Evolutionary conservation across 2,329 filamentous ascomycete species (phyloP).

Genomic region (Anthostomella pinea): DNA sequence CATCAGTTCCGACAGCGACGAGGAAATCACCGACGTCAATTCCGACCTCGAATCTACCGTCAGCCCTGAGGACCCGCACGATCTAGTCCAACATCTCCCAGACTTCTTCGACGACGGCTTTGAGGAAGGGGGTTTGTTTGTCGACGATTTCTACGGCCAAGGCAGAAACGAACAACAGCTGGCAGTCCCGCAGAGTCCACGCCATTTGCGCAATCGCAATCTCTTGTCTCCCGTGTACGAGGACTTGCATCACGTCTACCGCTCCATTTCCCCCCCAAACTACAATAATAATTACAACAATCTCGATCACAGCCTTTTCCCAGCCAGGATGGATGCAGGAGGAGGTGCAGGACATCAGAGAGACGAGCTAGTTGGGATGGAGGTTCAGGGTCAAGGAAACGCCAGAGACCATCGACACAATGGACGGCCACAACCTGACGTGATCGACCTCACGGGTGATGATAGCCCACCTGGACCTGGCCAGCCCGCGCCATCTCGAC

Average conservation of each 20-base stretch:
- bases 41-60: no score
- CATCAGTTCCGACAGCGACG: neutral
- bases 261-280: no score
- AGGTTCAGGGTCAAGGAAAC: conserved; percentile 13
- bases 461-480: conserved; percentile 9
- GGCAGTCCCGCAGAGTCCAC: no score
- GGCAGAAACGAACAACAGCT: neutral
- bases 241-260: no score
- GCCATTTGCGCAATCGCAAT: no score
- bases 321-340: conserved; percentile 3
- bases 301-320: no score
- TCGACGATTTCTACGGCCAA: conserved; percentile 11
- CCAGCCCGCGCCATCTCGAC: conserved; percentile 7
- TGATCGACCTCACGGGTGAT: conserved; percentile 30
- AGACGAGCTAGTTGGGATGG: conserved; percentile 26
- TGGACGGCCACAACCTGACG: conserved; percentile 14
- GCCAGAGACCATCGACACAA: conserved; percentile 5
- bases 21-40: neutral
- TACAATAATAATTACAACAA: no score
- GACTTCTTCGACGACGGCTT: no score
- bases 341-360: conserved; percentile 1
- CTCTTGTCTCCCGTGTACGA: no score
- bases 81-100: no score
- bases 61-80: no score
- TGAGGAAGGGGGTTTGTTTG: conserved; percentile 14